These are phyloP conservation scores for Nitzschia sp. DNA, from an alignment of 108 stramenopile species.

Conservation along the genomic window DNA sequence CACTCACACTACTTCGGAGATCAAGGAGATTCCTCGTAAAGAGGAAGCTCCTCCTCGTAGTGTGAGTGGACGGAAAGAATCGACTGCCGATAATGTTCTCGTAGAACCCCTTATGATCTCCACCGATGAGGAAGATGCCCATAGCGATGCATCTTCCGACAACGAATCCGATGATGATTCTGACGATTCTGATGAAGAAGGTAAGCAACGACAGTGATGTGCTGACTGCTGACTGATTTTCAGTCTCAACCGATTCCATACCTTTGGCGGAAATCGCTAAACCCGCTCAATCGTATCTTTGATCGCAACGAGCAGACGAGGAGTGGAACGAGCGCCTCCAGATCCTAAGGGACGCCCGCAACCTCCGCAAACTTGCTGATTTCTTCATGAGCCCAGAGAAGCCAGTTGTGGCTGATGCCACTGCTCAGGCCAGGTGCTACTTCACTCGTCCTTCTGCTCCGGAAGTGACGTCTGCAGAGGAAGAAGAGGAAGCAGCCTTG, in stretches of 20 bases:
- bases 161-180: slow-evolving; percentile 49
- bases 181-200: slow-evolving; percentile 48
- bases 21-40: slow-evolving; percentile 20
- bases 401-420: slow-evolving; percentile 41
- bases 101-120: slow-evolving; percentile 27
- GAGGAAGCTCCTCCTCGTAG: slow-evolving; percentile 27
- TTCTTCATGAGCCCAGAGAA: slow-evolving; percentile 66
- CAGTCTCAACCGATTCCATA: not conserved
- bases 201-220: slow-evolving; percentile 11
- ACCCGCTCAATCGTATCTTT: not conserved
- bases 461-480: slow-evolving; percentile 20
- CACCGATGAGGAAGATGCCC: slow-evolving; percentile 26
- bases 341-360: slow-evolving; percentile 65
- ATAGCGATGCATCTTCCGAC: slow-evolving; percentile 8
- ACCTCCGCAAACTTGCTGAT: slow-evolving; percentile 57
- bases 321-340: slow-evolving; percentile 68
- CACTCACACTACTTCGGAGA: slow-evolving; percentile 44
- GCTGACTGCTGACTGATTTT: not conserved
- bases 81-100: slow-evolving; percentile 13
- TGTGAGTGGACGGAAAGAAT: slow-evolving; percentile 56
- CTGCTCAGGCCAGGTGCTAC: slow-evolving; percentile 52
- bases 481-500: slow-evolving; percentile 16
- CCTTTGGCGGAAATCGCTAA: slow-evolving; percentile 8
- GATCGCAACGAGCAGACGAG: slow-evolving; percentile 26
- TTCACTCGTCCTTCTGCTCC: slow-evolving; percentile 51